Conservation (phyloP, 495 filamentous ascomycete species). For the Neurospora sp. region DNA sequence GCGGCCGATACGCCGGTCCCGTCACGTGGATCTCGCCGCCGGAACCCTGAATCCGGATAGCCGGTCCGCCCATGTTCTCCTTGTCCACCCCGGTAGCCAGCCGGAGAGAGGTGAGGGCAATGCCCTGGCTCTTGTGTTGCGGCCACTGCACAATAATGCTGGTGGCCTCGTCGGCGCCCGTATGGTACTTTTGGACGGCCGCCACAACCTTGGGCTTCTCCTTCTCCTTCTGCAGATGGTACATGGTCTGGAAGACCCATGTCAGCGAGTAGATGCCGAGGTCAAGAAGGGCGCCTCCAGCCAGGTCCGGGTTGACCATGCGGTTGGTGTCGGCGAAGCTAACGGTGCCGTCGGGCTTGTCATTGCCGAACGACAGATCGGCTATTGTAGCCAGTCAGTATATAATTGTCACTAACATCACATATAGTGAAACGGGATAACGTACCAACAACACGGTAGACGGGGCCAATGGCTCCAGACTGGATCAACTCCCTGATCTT, state of each 20-base stretch:
- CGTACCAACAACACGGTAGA: constrained; percentile 60
- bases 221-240: constrained; percentile 56
- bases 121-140: constrained; percentile 51
- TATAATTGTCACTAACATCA: neutral
- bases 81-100: constrained; percentile 57
- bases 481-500: constrained; percentile 64
- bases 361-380: constrained; percentile 46
- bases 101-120: constrained; percentile 70
- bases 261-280: constrained; percentile 86
- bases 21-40: constrained; percentile 80
- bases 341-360: constrained; percentile 29
- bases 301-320: constrained; percentile 81
- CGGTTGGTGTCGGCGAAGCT: constrained; percentile 50
- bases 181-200: constrained; percentile 68
- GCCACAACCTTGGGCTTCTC: constrained; percentile 39
- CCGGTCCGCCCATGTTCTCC: constrained; percentile 49
- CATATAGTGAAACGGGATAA: neutral
- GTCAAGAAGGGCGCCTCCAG: constrained; percentile 77
- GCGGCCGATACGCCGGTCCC: constrained; percentile 63
- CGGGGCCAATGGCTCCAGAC: constrained; percentile 61
- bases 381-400: constrained; percentile 24
- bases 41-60: constrained; percentile 75
- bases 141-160: constrained; percentile 74
- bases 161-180: constrained; percentile 72
- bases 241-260: constrained; percentile 89